phyloP scores from a whole-genome alignment of 805 yeast species.

The Saccharomycopsis schoenii region DNA sequence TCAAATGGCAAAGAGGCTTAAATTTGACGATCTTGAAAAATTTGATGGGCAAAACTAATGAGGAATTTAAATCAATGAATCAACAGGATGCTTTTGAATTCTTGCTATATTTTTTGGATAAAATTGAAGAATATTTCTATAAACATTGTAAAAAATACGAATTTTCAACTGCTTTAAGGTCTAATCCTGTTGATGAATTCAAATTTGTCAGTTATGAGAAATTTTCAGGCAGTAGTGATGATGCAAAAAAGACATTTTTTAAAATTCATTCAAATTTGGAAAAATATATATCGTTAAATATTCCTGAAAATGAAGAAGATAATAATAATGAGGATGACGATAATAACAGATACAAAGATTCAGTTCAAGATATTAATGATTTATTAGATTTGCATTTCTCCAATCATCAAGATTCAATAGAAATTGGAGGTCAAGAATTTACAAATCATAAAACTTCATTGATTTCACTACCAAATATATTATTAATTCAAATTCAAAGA shows the following conservation, averaged over 20 bases:
- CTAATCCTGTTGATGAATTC: constrained; percentile 44
- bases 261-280: constrained; percentile 44
- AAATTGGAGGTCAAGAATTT: constrained; percentile 47
- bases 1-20: constrained; percentile 63
- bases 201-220: constrained; percentile 59
- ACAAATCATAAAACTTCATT: constrained; percentile 30
- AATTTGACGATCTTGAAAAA: constrained; percentile 69
- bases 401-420: constrained; percentile 42
- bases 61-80: constrained; percentile 73
- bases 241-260: constrained; percentile 32
- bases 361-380: constrained; percentile 33
- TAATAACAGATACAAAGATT: constrained; percentile 30
- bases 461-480: constrained; percentile 55
- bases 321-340: constrained; percentile 33
- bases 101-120: constrained; percentile 54
- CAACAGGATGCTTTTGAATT: constrained; percentile 97
- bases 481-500: constrained; percentile 68
- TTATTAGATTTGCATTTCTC: constrained; percentile 40
- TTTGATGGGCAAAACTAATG: constrained; percentile 66
- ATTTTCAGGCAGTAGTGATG: constrained; percentile 38
- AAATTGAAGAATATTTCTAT: constrained; percentile 41
- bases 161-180: constrained; percentile 14
- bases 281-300: constrained; percentile 57
- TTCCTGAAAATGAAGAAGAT: constrained; percentile 32
- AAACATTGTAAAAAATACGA: constrained; percentile 19